Evolutionary conservation across 495 filamentous ascomycete species (phyloP), one percentile per base, ranked within the genome.

Genomic region (Hypoxylon fragiforme): DNA sequence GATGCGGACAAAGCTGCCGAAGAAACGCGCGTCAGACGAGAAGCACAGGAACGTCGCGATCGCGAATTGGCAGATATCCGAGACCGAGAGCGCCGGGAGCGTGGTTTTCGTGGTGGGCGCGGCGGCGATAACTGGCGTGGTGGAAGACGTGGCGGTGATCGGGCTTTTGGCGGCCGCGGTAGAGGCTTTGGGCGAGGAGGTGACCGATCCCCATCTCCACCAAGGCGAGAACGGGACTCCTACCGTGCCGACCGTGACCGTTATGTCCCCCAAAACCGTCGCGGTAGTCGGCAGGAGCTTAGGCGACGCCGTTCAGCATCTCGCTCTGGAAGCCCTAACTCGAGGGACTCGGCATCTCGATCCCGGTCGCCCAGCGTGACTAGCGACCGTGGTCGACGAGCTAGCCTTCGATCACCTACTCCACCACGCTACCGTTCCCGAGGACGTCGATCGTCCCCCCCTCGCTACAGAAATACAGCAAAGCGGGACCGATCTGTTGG

Each of bases 1-100:
- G 87, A 92, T 45, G 85, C 88, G 7, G 90, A 95, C 56, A 91
- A 86, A 67, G 88, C 85, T 32, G 88, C 88, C 2, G 90, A 91
- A 69, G 82, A 88, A 50, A 80, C 80, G 12, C 85, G 86, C 39
- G 62, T 69, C 31, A 79, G 80, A 50, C 83, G 85, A 21, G 83
- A 86, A 50, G 88, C 75, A 28, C 69, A 76, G 26, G 77, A 82
- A 41, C 77, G 76, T 14, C 76, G 73, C 24, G 80, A 77, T 38
- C 73, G 76, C 35, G 77, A 92, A 61, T 44, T 92, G 24, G 83
- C 88, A 31, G 78, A 77, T 15, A 70, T 90, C 43, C 79, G 89
- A 63, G 82, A 87, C 41, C 77, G 85, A 47, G 91, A 96, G 61
- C 87, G 90, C 19, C 77, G 73, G 34, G 86, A 92, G 20, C 85